Conservation (phyloP, 129 eudicot species). For the Arctium minus region DNA sequence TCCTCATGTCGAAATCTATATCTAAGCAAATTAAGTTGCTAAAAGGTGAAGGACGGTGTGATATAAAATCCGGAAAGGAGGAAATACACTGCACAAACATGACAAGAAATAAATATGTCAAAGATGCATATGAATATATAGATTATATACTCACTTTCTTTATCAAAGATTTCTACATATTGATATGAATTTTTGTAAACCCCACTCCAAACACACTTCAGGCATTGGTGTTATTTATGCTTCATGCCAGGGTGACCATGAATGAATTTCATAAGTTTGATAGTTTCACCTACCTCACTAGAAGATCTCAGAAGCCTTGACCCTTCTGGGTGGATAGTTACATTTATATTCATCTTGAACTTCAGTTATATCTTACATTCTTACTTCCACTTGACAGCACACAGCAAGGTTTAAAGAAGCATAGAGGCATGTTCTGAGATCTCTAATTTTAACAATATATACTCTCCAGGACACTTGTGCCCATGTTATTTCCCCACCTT, state of each 20-base stretch:
- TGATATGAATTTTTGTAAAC: not conserved
- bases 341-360: too few species aligned
- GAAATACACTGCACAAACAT: constrained; percentile 15
- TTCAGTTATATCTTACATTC: too few species aligned
- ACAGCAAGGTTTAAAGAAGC: too few species aligned
- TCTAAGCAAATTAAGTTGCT: not conserved
- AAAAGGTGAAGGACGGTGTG: constrained; percentile 10
- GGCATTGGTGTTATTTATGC: not conserved
- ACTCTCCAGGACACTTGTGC: too few species aligned
- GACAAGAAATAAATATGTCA: not conserved
- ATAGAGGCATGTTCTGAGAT: too few species aligned
- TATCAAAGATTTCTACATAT: too few species aligned
- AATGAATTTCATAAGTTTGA: not conserved
- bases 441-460: too few species aligned
- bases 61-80: not conserved
- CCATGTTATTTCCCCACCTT: too few species aligned
- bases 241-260: not conserved
- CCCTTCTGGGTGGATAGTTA: not conserved
- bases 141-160: not conserved
- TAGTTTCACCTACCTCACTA: not conserved
- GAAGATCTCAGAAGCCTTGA: not conserved
- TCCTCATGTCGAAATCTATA: not conserved
- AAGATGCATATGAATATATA: not conserved
- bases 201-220: not conserved
- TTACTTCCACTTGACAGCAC: too few species aligned